phyloP scores from a whole-genome alignment of 192 early-diverging fungal genomes.

The Physocladia obscura region DNA sequence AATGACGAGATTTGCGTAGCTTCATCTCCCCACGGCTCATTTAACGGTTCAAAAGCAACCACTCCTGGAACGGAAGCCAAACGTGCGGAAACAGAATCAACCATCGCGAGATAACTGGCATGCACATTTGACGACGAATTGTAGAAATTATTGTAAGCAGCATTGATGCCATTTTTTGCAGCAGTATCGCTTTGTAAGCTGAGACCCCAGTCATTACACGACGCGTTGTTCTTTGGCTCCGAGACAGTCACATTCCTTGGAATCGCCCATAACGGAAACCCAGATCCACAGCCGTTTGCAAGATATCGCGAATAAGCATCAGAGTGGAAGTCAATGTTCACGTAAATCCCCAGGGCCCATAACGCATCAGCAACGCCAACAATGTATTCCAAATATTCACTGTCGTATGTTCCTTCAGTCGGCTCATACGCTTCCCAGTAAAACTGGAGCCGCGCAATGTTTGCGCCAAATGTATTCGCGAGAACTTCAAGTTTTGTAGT shows the following conservation, averaged over 20 bases:
- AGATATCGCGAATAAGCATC: background rate
- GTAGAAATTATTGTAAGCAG: background rate
- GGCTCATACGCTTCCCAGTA: background rate
- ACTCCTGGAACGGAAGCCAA: background rate
- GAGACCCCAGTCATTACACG: background rate
- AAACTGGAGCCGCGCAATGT: background rate
- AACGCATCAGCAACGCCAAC: background rate
- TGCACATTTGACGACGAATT: background rate
- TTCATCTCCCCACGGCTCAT: background rate
- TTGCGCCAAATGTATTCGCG: background rate
- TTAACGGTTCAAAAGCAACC: background rate
- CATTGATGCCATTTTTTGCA: background rate
- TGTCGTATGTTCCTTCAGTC: background rate
- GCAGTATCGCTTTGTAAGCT: background rate
- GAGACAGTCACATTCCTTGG: background rate
- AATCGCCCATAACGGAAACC: background rate
- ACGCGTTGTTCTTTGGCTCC: background rate
- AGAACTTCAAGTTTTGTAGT: background rate
- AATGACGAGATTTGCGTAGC: background rate
- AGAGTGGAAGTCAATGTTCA: background rate
- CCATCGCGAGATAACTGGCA: background rate
- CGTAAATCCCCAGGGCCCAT: background rate
- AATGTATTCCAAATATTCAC: background rate
- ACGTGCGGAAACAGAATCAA: background rate
- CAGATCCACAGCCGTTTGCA: background rate